These are phyloP conservation scores for Leucocoprinus leucothites DNA, from an alignment of 768 basidiomycete species.

Conservation along the genomic window DNA sequence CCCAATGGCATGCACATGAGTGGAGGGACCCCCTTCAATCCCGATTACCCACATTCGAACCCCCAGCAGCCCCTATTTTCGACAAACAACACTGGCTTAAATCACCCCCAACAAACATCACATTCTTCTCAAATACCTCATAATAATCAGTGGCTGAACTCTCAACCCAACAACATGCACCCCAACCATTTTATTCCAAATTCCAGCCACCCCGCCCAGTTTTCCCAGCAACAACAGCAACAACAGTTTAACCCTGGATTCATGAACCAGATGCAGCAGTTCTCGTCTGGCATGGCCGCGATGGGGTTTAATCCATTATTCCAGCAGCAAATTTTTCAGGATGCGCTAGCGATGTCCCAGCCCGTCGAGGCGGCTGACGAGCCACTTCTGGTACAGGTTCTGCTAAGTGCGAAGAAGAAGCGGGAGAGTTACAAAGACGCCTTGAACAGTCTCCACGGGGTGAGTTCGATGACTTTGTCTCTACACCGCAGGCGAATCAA, in stretches of 20 bases:
- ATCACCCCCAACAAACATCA: conserved; percentile 7
- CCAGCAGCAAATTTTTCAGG: conserved; percentile 54
- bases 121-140: conserved; percentile 3
- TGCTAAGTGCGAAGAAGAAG: conserved; percentile 36
- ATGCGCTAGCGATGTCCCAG: conserved; percentile 48
- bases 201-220: conserved; percentile 4
- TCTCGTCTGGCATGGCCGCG: conserved; percentile 27
- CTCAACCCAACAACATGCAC: conserved; percentile 5
- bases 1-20: neutral
- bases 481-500: conserved; percentile 16
- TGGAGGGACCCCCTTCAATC: neutral
- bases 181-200: neutral
- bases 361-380: conserved; percentile 61
- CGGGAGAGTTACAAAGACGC: conserved; percentile 59
- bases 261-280: conserved; percentile 32
- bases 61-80: conserved; percentile 4
- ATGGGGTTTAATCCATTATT: conserved; percentile 40
- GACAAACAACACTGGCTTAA: conserved; percentile 5
- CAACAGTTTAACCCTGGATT: conserved; percentile 32
- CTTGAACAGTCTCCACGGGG: conserved; percentile 65
- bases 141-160: conserved; percentile 7
- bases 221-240: conserved; percentile 25
- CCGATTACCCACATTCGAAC: conserved; percentile 2
- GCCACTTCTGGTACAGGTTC: conserved; percentile 48
- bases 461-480: conserved; percentile 28